Conservation (phyloP, 148 eudicot genomes). For the Cornus kousa region DNA sequence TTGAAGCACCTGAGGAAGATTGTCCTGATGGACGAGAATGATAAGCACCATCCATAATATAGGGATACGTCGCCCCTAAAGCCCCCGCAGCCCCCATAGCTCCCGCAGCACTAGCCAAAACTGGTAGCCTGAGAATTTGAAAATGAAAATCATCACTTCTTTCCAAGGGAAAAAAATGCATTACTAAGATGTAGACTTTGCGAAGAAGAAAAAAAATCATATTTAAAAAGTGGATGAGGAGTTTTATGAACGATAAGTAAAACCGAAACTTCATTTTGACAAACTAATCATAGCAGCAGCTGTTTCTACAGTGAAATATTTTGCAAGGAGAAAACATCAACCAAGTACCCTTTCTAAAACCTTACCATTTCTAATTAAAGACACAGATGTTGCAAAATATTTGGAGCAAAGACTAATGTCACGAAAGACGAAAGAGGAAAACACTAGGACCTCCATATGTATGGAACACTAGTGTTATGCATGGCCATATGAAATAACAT, state of each 20-base stretch:
- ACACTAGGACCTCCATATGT: too few species aligned
- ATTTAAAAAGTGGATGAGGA: background rate
- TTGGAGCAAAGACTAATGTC: too few species aligned
- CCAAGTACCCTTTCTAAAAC: background rate
- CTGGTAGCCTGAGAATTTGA: conserved; percentile 62
- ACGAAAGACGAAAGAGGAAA: too few species aligned
- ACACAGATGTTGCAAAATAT: too few species aligned
- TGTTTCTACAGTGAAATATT: background rate
- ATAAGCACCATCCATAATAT: conserved; percentile 72
- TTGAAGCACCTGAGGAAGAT: conserved; percentile 53
- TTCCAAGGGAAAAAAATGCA: background rate
- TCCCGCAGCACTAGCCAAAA: conserved; percentile 89
- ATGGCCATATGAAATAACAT: too few species aligned
- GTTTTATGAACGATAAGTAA: background rate
- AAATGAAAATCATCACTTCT: background rate
- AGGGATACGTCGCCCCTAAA: conserved; percentile 79
- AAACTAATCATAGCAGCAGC: background rate
- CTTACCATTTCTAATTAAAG: background rate
- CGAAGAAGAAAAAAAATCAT: background rate
- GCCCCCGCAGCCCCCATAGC: conserved; percentile 89
- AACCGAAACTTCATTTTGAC: background rate
- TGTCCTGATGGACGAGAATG: conserved; percentile 69
- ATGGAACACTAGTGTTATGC: too few species aligned
- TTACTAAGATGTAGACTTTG: background rate
- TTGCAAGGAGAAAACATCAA: background rate